A percentile compares a stretch with the other conserved stretches of the same genome.
These are phyloP conservation scores for Zasmidium citrigriseum DNA, from an alignment of 2,329 filamentous ascomycete species.

Conservation along the genomic window DNA sequence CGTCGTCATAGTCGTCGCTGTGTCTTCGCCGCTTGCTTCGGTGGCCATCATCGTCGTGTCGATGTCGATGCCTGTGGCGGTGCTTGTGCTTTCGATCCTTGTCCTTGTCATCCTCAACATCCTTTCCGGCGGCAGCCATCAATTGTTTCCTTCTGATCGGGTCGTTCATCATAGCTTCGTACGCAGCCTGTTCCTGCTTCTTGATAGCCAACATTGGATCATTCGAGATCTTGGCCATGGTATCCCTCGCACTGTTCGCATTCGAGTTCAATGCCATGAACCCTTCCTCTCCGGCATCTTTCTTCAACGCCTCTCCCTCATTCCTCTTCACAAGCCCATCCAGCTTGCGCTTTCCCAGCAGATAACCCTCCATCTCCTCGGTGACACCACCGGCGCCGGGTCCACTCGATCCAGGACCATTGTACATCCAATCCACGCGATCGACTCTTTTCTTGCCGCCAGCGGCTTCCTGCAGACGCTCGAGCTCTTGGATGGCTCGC, in stretches of 20 bases:
- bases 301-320: conserved; percentile 78
- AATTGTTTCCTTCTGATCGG: conserved; percentile 68
- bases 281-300: conserved; percentile 53
- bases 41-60: conserved; percentile 29
- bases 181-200: conserved; percentile 66
- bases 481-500: conserved; percentile 85
- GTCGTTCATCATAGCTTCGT: conserved; percentile 72
- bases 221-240: conserved; percentile 80
- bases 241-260: conserved; percentile 76
- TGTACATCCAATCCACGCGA: conserved; percentile 98
- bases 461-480: conserved; percentile 83
- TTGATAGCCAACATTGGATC: conserved; percentile 94
- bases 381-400: conserved; percentile 63
- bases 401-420: conserved; percentile 76
- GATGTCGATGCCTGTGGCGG: conserved; percentile 26
- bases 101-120: conserved; percentile 30
- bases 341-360: conserved; percentile 89
- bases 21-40: conserved; percentile 35
- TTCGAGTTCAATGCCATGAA: conserved; percentile 59
- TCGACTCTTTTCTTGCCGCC: conserved; percentile 79
- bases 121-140: conserved; percentile 51
- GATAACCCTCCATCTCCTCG: conserved; percentile 91
- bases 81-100: conserved; percentile 31
- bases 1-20: conserved; percentile 36
- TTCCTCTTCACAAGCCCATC: conserved; percentile 82